These are phyloP conservation scores for Penicillium capsulatum DNA, from an alignment of 2,329 filamentous ascomycete species.

Conservation along the genomic window DNA sequence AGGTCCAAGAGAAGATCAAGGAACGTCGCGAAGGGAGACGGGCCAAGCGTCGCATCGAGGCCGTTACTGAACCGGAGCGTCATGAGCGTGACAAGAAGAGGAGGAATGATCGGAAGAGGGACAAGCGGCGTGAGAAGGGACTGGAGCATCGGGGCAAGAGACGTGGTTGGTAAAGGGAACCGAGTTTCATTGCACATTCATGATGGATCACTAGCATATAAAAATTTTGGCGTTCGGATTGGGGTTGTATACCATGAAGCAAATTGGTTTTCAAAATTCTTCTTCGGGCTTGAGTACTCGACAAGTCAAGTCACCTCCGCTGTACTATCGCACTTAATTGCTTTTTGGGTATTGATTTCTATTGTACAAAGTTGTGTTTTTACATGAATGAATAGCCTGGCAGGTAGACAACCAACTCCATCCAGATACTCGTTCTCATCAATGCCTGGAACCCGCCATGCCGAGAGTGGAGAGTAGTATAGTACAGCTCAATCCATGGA, in stretches of 20 bases:
- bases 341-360: too few species aligned
- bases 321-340: too few species aligned
- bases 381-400: slow-evolving; percentile 1
- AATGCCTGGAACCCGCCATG: slow-evolving; percentile 25
- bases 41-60: slow-evolving; percentile 84
- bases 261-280: too few species aligned
- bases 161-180: slow-evolving; percentile 58
- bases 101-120: slow-evolving; percentile 79
- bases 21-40: slow-evolving; percentile 68
- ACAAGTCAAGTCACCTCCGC: too few species aligned
- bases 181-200: slow-evolving; percentile 13
- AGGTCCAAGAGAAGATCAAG: slow-evolving; percentile 68
- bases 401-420: slow-evolving; percentile 5
- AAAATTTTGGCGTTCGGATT: slow-evolving; percentile 25
- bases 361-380: slow-evolving; percentile 10
- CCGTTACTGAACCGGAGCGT: slow-evolving; percentile 74
- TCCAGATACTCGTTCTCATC: slow-evolving; percentile 7
- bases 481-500: slow-evolving; percentile 5
- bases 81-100: slow-evolving; percentile 74
- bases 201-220: slow-evolving; percentile 20
- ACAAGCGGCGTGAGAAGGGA: slow-evolving; percentile 73
- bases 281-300: too few species aligned
- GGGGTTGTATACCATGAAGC: slow-evolving; percentile 24
- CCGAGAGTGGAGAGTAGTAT: slow-evolving; percentile 22
- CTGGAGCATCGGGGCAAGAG: slow-evolving; percentile 67